Percentiles rank a stretch among this genome's conserved stretches.
Conservation (phyloP, 495 filamentous ascomycete species). For the Penicillium cinerascens region DNA sequence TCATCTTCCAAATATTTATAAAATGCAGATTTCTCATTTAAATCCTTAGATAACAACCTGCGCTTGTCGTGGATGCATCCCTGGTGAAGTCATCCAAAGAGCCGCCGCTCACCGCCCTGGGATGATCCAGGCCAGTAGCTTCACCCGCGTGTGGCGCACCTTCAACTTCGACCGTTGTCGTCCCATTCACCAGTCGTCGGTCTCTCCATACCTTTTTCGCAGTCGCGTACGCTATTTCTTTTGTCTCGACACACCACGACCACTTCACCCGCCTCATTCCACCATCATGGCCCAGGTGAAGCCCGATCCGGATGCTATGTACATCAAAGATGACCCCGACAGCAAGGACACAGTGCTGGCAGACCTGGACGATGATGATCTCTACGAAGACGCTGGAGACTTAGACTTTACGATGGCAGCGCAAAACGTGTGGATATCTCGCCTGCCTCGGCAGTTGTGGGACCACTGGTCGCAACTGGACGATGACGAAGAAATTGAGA, state of each 20-base stretch:
- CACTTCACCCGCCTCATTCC: neutral
- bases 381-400: conserved; percentile 87
- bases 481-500: conserved; percentile 61
- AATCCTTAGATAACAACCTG: neutral
- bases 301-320: conserved; percentile 34
- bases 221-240: neutral
- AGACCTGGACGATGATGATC: conserved; percentile 65
- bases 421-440: conserved; percentile 65
- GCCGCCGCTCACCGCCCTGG: conserved; percentile 6
- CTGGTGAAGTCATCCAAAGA: conserved; percentile 6
- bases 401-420: conserved; percentile 64
- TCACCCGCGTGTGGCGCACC: conserved; percentile 15
- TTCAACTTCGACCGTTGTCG: neutral
- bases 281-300: conserved; percentile 38
- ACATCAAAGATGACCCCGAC: conserved; percentile 69
- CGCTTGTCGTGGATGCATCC: neutral
- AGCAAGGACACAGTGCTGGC: conserved; percentile 52
- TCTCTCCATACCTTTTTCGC: neutral
- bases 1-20: neutral
- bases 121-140: neutral
- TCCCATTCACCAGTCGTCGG: neutral
- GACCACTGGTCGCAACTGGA: conserved; percentile 57
- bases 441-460: conserved; percentile 76
- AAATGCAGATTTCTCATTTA: neutral
- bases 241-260: neutral